phyloP scores from a whole-genome alignment of 2,329 filamentous ascomycete genomes.

The Tolypocladium paradoxum region DNA sequence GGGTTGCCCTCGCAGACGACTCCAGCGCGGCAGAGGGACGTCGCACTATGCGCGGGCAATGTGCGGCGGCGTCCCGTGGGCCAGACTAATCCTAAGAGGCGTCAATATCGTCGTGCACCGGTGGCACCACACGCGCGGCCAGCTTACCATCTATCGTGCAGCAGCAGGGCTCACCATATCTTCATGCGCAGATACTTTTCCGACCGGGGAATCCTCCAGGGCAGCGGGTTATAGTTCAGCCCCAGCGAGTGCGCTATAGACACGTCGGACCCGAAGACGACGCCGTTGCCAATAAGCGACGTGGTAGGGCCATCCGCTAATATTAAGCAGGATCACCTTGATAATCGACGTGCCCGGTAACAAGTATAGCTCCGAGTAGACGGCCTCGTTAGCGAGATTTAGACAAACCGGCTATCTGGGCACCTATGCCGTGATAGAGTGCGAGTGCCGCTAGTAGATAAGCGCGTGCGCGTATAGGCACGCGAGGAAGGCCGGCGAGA shows the following conservation, averaged over 20 bases:
- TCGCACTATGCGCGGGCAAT: constrained; percentile 35
- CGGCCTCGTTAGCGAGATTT: constrained; percentile 50
- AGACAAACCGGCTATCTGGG: constrained; percentile 49
- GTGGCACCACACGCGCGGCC: background rate
- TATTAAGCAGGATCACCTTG: constrained; percentile 44
- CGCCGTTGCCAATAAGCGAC: constrained; percentile 46
- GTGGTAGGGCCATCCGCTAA: constrained; percentile 51
- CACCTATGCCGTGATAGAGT: constrained; percentile 32
- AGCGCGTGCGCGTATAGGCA: constrained; percentile 47
- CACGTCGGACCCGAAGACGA: constrained; percentile 37
- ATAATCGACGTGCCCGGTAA: constrained; percentile 49
- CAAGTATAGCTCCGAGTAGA: constrained; percentile 48
- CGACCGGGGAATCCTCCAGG: constrained; percentile 38
- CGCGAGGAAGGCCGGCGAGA: constrained; percentile 45
- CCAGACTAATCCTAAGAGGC: constrained; percentile 33
- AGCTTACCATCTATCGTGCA: constrained; percentile 43
- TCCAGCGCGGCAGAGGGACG: constrained; percentile 30
- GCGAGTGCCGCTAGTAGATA: constrained; percentile 43
- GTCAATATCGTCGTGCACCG: background rate
- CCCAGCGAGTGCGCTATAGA: constrained; percentile 43
- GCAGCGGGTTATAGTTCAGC: constrained; percentile 39
- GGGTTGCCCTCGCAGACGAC: constrained; percentile 16
- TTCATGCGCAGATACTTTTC: constrained; percentile 41
- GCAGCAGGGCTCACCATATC: constrained; percentile 45
- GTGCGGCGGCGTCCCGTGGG: constrained; percentile 41